phyloP scores from a whole-genome alignment of 1,139 yeast genomes.

The Pichia sp. region DNA sequence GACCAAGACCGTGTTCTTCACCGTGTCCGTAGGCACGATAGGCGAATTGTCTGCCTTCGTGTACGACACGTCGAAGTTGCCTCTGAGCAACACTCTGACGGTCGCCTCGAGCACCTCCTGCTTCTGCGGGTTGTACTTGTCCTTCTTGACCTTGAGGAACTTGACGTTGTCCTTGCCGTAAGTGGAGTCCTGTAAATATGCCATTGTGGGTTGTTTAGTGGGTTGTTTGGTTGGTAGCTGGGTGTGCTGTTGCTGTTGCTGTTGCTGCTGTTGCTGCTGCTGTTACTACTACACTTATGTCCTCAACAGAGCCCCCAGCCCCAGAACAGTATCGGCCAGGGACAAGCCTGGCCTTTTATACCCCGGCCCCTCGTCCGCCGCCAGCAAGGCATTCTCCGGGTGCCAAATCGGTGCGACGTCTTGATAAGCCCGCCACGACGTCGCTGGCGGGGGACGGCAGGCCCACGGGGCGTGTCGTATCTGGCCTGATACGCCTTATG shows the following conservation, averaged over 20 bases:
- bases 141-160: slow-evolving; percentile 79
- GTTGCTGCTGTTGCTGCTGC: neutral
- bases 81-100: slow-evolving; percentile 68
- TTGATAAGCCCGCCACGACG: too few relatives aligned
- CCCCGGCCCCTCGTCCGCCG: too few relatives aligned
- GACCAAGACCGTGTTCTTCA: slow-evolving; percentile 78
- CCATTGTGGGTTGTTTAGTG: slow-evolving; percentile 19
- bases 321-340: neutral
- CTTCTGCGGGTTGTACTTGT: slow-evolving; percentile 58
- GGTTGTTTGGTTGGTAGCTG: neutral
- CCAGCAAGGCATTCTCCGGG: too few relatives aligned
- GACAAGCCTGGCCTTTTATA: too few relatives aligned
- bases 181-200: slow-evolving; percentile 42
- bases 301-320: neutral
- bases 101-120: slow-evolving; percentile 86
- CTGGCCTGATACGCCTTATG: too few relatives aligned
- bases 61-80: slow-evolving; percentile 72
- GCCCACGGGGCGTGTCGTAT: too few relatives aligned
- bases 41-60: slow-evolving; percentile 82
- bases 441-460: too few relatives aligned
- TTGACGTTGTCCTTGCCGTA: slow-evolving; percentile 93
- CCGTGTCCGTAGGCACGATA: slow-evolving; percentile 93
- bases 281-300: neutral
- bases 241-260: neutral
- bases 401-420: too few relatives aligned